A percentile compares a stretch with the other conserved stretches of the same genome.
phyloP scores from a whole-genome alignment of 768 basidiomycete species.

The Rhodocollybia butyracea region DNA sequence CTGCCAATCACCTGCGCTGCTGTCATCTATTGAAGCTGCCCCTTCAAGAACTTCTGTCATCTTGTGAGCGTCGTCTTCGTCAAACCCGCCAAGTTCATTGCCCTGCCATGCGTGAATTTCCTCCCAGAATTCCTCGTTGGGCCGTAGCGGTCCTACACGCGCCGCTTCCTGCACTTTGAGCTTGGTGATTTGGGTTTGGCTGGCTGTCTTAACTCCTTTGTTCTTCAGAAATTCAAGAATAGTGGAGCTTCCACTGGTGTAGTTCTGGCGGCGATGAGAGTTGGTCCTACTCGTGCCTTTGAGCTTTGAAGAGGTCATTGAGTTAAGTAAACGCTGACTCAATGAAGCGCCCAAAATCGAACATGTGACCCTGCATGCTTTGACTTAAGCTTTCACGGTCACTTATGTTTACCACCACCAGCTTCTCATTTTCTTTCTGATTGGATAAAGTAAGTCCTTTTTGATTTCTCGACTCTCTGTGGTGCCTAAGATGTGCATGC shows the following conservation, averaged over 20 bases:
- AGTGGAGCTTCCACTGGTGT: background rate
- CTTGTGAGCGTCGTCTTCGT: no score
- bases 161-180: background rate
- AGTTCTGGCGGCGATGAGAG: background rate
- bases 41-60: background rate
- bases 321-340: no score
- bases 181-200: background rate
- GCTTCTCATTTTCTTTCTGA: no score
- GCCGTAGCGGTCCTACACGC: no score
- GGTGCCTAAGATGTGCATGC: no score
- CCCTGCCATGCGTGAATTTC: no score
- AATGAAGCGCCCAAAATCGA: no score
- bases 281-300: background rate
- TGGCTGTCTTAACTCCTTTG: background rate
- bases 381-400: no score
- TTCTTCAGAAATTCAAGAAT: background rate
- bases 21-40: background rate
- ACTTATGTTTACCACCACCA: no score
- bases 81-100: background rate
- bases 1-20: background rate
- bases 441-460: no score
- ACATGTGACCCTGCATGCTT: no score
- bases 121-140: background rate
- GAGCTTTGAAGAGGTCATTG: background rate
- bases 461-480: no score